A percentile compares a stretch with the other conserved stretches of the same genome.
Conservation (phyloP, 2,329 filamentous ascomycete genomes). For the Ophiostoma sp. region DNA sequence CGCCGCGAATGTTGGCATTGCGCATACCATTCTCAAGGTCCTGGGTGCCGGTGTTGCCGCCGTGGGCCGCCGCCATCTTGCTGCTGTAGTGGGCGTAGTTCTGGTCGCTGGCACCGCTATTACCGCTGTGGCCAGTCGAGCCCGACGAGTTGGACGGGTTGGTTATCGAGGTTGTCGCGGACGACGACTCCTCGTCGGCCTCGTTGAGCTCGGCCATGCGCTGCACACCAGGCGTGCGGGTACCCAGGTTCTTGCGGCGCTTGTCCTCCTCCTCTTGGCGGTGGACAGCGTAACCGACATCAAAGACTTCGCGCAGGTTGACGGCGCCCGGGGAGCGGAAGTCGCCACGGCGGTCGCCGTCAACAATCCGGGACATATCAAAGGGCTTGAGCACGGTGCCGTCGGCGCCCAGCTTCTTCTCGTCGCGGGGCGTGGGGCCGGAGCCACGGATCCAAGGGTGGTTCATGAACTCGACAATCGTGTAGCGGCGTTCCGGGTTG, state of each 20-base stretch:
- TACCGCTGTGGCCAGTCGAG: neutral
- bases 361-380: slow-evolving; percentile 54
- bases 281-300: slow-evolving; percentile 97
- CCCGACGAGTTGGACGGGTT: slow-evolving; percentile 34
- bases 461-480: slow-evolving; percentile 87
- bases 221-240: slow-evolving; percentile 61
- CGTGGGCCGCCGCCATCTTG: slow-evolving; percentile 57
- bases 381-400: slow-evolving; percentile 53
- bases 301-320: slow-evolving; percentile 95
- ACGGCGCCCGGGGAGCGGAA: slow-evolving; percentile 95
- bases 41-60: slow-evolving; percentile 53
- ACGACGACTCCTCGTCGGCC: slow-evolving; percentile 56
- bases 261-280: slow-evolving; percentile 95
- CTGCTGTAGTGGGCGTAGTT: slow-evolving; percentile 22
- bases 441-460: slow-evolving; percentile 88
- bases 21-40: slow-evolving; percentile 85
- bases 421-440: slow-evolving; percentile 56
- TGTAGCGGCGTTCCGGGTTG: slow-evolving; percentile 91
- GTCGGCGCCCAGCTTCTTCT: slow-evolving; percentile 54
- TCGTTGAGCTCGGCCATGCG: slow-evolving; percentile 67
- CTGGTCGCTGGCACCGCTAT: slow-evolving; percentile 15
- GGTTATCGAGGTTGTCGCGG: slow-evolving; percentile 36
- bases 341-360: slow-evolving; percentile 72
- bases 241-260: slow-evolving; percentile 78
- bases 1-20: slow-evolving; percentile 70